Evolutionary conservation across 306 rosid genomes (phyloP), one percentile per base, ranked within the genome.

Genomic region (Vicia faba): DNA sequence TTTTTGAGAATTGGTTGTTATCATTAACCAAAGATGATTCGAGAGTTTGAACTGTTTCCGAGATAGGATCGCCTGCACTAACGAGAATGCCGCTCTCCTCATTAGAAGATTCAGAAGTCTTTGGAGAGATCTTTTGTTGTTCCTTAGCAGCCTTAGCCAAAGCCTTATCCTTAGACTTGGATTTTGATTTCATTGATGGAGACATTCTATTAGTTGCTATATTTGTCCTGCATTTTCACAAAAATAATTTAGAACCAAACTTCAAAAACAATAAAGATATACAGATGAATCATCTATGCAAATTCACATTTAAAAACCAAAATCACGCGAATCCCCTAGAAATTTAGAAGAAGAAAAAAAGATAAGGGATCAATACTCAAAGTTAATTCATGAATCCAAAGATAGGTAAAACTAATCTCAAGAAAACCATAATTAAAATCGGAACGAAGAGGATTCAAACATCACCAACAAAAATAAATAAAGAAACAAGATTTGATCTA

Each of bases 21-120:
- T 25, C 4, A 3, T 25, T 25, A 3, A 80, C 75, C 69, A 81
- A 71, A 13, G 84, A 71, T 38, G 82, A 66, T 58, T 91, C 92
- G 18, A 72, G 75, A 2, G 90, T 28, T 83, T 87, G 95, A 73
- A 87, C 88, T n/a, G 92, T 81, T 78, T 88, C 97, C 39, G 53
- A 64, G 35, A 84, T 71, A 31, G 95, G 91, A 81, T 84, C 83
- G 73, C 84, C 79, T 6, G 82, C 84, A 77, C 76, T 87, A 25
- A 89, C 77, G 26, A 87, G 84, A 71, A 79, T 54, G 39, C 84
- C 75, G 69, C 61, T 80, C 45, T 80, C 83, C 6, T 77, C 75
- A 77, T 71, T 82, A 54, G 78, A 75, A 78, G 89, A 71, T 7
- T 62, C 85, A 3, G 76, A 67, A 61, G 80, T 76, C 89, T 80